Evolutionary conservation across 306 rosid species (phyloP).

Genomic region (Vicia sativa): DNA sequence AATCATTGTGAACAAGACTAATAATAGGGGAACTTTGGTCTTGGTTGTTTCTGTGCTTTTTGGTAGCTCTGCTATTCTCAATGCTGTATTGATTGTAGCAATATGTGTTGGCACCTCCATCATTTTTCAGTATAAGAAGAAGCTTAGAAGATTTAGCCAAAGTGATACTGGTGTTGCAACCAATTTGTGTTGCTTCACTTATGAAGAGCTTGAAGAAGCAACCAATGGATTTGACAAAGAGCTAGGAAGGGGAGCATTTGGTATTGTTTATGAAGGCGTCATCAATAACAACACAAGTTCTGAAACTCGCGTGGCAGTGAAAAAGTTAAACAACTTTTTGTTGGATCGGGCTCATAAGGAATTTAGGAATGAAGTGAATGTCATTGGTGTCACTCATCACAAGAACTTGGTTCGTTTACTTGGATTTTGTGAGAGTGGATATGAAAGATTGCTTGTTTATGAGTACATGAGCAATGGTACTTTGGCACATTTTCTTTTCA

Average conservation of each 20-base stretch:
- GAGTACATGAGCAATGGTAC: slow-evolving; percentile 47
- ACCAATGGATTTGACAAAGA: slow-evolving; percentile 31
- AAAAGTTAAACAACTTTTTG: too few relatives aligned
- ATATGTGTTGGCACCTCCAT: slow-evolving; percentile 26
- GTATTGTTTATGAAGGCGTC: neutral
- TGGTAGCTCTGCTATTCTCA: slow-evolving; percentile 46
- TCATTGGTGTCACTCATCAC: slow-evolving; percentile 48
- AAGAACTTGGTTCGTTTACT: slow-evolving; percentile 46
- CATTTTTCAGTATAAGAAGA: slow-evolving; percentile 24
- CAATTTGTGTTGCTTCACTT: slow-evolving; percentile 44
- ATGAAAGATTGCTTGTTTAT: neutral
- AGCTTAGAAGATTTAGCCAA: slow-evolving; percentile 5
- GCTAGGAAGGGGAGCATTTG: neutral
- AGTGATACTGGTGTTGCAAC: slow-evolving; percentile 16
- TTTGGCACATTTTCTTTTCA: slow-evolving; percentile 34
- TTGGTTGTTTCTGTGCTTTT: slow-evolving; percentile 44
- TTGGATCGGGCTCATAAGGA: too few relatives aligned
- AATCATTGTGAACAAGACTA: slow-evolving; percentile 17
- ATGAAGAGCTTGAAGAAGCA: slow-evolving; percentile 42
- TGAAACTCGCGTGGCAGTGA: slow-evolving; percentile 12
- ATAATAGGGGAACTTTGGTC: slow-evolving; percentile 26
- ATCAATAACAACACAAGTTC: too few relatives aligned
- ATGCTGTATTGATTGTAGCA: slow-evolving; percentile 31
- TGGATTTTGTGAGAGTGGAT: slow-evolving; percentile 38
- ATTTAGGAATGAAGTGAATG: slow-evolving; percentile 24